phyloP scores from a whole-genome alignment of 371 early-diverging fungal species.

The Lichtheimia hyalospora region DNA sequence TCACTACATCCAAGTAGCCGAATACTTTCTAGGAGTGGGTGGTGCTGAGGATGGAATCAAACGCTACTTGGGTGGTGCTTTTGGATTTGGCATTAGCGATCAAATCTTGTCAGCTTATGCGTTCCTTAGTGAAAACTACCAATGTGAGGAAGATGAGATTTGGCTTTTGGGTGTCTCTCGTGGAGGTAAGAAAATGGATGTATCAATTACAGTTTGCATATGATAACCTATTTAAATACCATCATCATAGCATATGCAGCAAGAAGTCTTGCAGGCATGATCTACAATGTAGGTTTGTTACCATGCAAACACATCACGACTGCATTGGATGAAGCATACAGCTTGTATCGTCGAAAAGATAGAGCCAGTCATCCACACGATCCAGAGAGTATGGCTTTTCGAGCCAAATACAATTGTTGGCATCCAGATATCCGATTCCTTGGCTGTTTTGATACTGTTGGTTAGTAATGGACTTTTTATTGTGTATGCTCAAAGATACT shows the following conservation, averaged over 20 bases:
- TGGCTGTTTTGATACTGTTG: conserved; percentile 45
- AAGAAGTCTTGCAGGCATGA: conserved; percentile 38
- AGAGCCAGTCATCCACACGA: conserved; percentile 3
- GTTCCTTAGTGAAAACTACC: conserved; percentile 24
- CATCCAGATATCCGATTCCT: conserved; percentile 31
- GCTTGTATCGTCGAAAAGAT: conserved; percentile 20
- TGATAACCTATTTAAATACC: not conserved
- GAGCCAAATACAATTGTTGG: conserved; percentile 17
- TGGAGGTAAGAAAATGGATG: conserved; percentile 33
- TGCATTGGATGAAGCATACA: conserved; percentile 21
- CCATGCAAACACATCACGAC: conserved; percentile 15
- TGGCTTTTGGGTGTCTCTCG: conserved; percentile 40
- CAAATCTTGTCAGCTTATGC: conserved; percentile 34
- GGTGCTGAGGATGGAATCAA: conserved; percentile 8
- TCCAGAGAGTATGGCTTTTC: conserved; percentile 14
- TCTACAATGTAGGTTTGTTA: conserved; percentile 38
- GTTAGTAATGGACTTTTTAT: not conserved
- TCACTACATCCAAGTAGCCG: conserved; percentile 21
- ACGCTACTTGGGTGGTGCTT: conserved; percentile 28
- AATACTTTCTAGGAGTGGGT: conserved; percentile 33
- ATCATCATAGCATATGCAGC: conserved; percentile 31
- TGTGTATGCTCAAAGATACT: not conserved
- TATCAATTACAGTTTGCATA: not conserved
- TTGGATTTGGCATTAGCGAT: conserved; percentile 35
- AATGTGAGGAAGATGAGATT: conserved; percentile 28